Conservation (phyloP, 371 early-diverging fungal species). For the Mucor plumbeus region DNA sequence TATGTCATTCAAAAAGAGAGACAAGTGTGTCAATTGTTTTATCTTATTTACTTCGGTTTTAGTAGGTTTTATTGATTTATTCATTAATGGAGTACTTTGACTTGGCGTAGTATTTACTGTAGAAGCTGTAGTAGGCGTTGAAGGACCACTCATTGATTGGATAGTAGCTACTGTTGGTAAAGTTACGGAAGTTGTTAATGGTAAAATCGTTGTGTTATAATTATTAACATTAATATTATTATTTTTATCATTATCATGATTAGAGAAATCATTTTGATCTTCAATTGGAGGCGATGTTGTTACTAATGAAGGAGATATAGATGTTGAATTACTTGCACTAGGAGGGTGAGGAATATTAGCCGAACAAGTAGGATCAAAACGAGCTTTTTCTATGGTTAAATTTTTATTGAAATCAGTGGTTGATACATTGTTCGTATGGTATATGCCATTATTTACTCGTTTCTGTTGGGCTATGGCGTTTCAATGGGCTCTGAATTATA, state of each 20-base stretch:
- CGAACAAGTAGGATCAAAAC: conserved; percentile 18
- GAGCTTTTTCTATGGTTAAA: conserved; percentile 48
- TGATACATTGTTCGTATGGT: conserved; percentile 70
- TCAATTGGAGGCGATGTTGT: conserved; percentile 5
- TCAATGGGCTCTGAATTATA: conserved; percentile 67
- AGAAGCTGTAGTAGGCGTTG: conserved; percentile 25
- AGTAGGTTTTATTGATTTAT: not conserved
- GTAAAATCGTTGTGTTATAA: not conserved
- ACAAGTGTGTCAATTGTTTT: conserved; percentile 11
- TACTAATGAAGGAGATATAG: conserved; percentile 5
- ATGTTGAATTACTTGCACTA: conserved; percentile 15
- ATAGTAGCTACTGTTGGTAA: conserved; percentile 19
- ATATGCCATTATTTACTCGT: conserved; percentile 78
- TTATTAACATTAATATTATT: too few relatives aligned
- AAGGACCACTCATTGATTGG: conserved; percentile 11
- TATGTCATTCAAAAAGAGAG: not conserved
- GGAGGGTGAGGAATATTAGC: conserved; percentile 22
- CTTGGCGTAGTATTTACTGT: conserved; percentile 18
- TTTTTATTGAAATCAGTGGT: conserved; percentile 36
- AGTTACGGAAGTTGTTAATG: conserved; percentile 23
- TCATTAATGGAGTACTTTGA: conserved; percentile 29
- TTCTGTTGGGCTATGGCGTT: conserved; percentile 83
- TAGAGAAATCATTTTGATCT: not conserved
- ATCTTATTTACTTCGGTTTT: conserved; percentile 22
- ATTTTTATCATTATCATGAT: not conserved